Percentiles rank a stretch among this genome's conserved stretches.
Evolutionary conservation across 2,329 filamentous ascomycete species (phyloP).

Genomic region (Aspergillus sp.): DNA sequence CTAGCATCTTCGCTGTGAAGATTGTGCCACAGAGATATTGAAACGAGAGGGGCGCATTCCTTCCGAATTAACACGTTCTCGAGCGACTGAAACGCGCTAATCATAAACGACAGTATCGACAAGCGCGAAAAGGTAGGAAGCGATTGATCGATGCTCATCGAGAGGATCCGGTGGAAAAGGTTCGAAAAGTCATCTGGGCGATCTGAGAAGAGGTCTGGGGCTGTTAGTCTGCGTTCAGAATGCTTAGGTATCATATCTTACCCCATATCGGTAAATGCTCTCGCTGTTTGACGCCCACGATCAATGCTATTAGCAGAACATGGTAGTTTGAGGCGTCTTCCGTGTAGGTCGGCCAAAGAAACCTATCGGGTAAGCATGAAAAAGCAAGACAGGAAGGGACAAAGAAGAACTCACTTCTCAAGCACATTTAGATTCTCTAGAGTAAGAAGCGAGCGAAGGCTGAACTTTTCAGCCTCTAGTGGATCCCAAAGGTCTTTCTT

Average conservation of each 20-base stretch:
- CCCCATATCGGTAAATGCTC: slow-evolving; percentile 89
- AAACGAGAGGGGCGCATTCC: slow-evolving; percentile 93
- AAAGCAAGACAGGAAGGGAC: not conserved
- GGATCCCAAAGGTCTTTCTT: slow-evolving; percentile 89
- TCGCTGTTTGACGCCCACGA: slow-evolving; percentile 85
- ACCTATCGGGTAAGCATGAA: slow-evolving; percentile 57
- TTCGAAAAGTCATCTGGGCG: slow-evolving; percentile 81
- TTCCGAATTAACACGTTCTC: slow-evolving; percentile 89
- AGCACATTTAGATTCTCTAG: slow-evolving; percentile 90
- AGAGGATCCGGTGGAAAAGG: slow-evolving; percentile 86
- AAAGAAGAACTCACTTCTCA: slow-evolving; percentile 65
- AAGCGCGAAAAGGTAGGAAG: slow-evolving; percentile 71
- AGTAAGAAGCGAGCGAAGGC: slow-evolving; percentile 74
- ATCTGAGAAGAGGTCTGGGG: slow-evolving; percentile 72
- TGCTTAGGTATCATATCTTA: slow-evolving; percentile 46
- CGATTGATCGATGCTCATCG: slow-evolving; percentile 77
- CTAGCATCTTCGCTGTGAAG: slow-evolving; percentile 76
- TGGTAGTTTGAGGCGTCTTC: slow-evolving; percentile 91
- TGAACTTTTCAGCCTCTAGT: slow-evolving; percentile 80
- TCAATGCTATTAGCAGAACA: slow-evolving; percentile 80
- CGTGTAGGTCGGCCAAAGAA: slow-evolving; percentile 91
- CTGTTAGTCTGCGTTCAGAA: slow-evolving; percentile 34
- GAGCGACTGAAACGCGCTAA: slow-evolving; percentile 89
- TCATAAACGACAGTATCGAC: slow-evolving; percentile 86
- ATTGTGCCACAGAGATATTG: slow-evolving; percentile 95